Evolutionary conservation across 2,329 filamentous ascomycete genomes (phyloP).

Genomic region (Coniochaeta ligniaria): DNA sequence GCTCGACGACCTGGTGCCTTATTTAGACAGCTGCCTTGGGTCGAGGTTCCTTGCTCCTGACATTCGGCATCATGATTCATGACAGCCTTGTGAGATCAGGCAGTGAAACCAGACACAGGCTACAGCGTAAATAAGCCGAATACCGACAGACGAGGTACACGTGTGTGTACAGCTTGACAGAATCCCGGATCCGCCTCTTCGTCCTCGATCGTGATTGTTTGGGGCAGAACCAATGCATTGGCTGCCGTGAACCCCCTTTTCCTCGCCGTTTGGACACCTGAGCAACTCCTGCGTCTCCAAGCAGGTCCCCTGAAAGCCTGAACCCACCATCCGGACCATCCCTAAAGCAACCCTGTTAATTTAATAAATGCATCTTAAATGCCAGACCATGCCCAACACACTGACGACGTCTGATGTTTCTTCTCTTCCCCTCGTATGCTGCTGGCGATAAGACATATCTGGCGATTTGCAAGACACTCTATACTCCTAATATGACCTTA

Average conservation of each 20-base stretch:
- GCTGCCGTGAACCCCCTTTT: not conserved
- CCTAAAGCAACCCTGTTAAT: conserved; percentile 2
- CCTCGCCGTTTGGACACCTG: not conserved
- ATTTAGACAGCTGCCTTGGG: too few relatives aligned
- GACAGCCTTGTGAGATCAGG: too few relatives aligned
- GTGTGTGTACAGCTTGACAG: not conserved
- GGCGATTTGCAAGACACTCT: not conserved
- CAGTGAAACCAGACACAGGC: too few relatives aligned
- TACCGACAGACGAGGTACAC: too few relatives aligned
- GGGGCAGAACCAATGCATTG: not conserved
- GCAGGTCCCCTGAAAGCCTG: conserved; percentile 1
- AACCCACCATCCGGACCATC: conserved; percentile 2
- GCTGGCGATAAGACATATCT: not conserved
- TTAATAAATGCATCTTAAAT: conserved; percentile 1
- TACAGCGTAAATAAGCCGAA: too few relatives aligned
- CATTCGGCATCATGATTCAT: not conserved
- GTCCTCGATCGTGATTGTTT: not conserved
- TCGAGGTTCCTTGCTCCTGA: too few relatives aligned
- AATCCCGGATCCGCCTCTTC: not conserved
- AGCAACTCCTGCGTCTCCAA: not conserved
- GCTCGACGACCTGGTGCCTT: too few relatives aligned
- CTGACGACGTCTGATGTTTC: not conserved
- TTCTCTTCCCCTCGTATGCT: not conserved
- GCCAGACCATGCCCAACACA: not conserved
- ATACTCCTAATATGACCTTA: not conserved